phyloP scores from a whole-genome alignment of 192 early-diverging fungal genomes.

The Linnemannia schmuckeri region DNA sequence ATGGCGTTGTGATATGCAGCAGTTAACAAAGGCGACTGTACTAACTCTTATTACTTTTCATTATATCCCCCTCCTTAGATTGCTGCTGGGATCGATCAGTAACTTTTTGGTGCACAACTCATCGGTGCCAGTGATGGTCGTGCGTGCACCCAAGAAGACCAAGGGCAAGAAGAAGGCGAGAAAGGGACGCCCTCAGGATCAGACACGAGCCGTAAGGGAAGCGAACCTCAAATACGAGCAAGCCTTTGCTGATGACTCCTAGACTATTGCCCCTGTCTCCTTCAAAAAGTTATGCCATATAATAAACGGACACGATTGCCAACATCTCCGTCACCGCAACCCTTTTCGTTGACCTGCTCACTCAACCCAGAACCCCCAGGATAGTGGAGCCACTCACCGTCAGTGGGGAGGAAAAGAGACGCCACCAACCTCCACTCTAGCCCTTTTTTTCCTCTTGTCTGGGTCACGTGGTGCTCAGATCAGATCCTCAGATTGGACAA shows the following conservation, averaged over 20 bases:
- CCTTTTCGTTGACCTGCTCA: background rate
- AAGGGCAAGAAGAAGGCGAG: constrained; percentile 52
- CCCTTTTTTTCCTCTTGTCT: too few species aligned
- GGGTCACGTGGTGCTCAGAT: background rate
- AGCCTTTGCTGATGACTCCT: constrained; percentile 28
- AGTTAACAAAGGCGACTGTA: background rate
- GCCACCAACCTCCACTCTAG: background rate
- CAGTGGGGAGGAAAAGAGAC: background rate
- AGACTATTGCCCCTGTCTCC: background rate
- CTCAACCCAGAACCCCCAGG: background rate
- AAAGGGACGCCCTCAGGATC: constrained; percentile 20
- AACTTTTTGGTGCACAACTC: constrained; percentile 69
- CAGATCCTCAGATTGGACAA: background rate
- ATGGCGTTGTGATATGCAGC: background rate
- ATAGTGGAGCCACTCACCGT: background rate
- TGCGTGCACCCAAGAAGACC: constrained; percentile 57
- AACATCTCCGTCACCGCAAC: too few species aligned
- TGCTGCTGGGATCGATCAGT: constrained; percentile 65
- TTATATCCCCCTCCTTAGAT: constrained; percentile 17
- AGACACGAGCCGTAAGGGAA: constrained; percentile 38
- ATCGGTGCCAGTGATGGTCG: constrained; percentile 64
- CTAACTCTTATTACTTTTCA: background rate
- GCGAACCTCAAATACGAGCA: constrained; percentile 49
- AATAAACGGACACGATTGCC: background rate
- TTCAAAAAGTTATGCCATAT: background rate